These are phyloP conservation scores for Diddensiella santjacobensis DNA, from an alignment of 805 yeast species.

Conservation along the genomic window DNA sequence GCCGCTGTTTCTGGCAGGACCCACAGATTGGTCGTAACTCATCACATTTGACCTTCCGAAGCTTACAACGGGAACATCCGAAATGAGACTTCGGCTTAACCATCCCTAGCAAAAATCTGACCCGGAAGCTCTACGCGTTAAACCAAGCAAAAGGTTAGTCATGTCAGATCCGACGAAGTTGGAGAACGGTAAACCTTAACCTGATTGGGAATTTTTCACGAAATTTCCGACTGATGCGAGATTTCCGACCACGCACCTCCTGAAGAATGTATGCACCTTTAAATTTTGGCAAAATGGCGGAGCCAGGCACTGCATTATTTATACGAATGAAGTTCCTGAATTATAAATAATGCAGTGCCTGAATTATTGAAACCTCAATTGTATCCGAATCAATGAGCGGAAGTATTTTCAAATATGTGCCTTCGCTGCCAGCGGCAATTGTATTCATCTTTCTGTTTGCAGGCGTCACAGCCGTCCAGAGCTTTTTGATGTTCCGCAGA, in stretches of 20 bases:
- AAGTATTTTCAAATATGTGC: constrained; percentile 29
- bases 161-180: too few relatives aligned
- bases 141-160: too few relatives aligned
- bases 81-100: neutral
- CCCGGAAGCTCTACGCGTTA: too few relatives aligned
- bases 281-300: too few relatives aligned
- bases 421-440: constrained; percentile 52
- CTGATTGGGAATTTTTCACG: neutral
- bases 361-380: too few relatives aligned
- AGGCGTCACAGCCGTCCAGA: constrained; percentile 41
- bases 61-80: neutral
- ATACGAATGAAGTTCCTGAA: too few relatives aligned
- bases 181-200: too few relatives aligned
- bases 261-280: too few relatives aligned
- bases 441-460: constrained; percentile 54
- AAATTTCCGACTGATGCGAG: neutral
- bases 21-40: neutral
- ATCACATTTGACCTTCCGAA: neutral
- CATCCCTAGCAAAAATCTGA: too few relatives aligned
- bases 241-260: neutral
- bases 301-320: too few relatives aligned
- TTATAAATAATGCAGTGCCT: too few relatives aligned
- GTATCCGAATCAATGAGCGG: neutral
- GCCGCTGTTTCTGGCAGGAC: neutral
- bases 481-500: constrained; percentile 39